These are phyloP conservation scores for Rhizophora mangle DNA, from an alignment of 345 rosid species.

Conservation along the genomic window DNA sequence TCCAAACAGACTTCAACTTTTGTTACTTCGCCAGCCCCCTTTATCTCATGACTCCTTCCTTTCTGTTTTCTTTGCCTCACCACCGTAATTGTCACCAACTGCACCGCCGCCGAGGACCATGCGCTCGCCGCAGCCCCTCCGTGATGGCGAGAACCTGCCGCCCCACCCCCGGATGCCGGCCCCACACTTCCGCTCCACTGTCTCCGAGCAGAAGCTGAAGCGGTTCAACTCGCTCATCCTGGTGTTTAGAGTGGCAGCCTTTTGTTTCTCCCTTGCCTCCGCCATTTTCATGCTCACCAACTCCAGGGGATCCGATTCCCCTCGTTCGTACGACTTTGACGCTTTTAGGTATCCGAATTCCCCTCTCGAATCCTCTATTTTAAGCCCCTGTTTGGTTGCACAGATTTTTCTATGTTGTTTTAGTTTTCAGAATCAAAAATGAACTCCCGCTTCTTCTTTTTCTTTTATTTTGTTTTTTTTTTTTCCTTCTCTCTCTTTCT, in stretches of 20 bases:
- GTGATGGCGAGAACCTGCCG: constrained; percentile 57
- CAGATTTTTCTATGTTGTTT: not conserved
- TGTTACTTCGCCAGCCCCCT: not conserved
- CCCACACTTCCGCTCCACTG: constrained; percentile 66
- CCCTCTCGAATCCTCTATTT: too few species aligned
- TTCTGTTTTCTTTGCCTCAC: not conserved
- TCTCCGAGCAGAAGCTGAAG: constrained; percentile 67
- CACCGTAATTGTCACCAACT: not conserved
- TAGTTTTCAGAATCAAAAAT: not conserved
- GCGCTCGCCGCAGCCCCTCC: constrained; percentile 65
- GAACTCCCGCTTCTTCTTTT: too few species aligned
- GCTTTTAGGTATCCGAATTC: constrained; percentile 68
- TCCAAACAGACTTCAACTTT: too few species aligned
- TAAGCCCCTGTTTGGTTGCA: too few species aligned
- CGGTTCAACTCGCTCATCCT: constrained; percentile 78
- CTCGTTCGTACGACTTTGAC: constrained; percentile 80
- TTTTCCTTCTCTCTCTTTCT: too few species aligned
- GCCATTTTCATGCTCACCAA: constrained; percentile 85
- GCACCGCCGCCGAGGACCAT: constrained; percentile 26
- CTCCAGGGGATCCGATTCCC: constrained; percentile 52
- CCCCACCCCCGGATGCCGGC: constrained; percentile 37
- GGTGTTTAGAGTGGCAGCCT: constrained; percentile 66
- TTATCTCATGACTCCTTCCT: constrained; percentile 34
- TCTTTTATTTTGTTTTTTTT: too few species aligned
- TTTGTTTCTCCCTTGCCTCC: constrained; percentile 78